Conservation (phyloP, 148 eudicot species). For the Camellia granthamiana region DNA sequence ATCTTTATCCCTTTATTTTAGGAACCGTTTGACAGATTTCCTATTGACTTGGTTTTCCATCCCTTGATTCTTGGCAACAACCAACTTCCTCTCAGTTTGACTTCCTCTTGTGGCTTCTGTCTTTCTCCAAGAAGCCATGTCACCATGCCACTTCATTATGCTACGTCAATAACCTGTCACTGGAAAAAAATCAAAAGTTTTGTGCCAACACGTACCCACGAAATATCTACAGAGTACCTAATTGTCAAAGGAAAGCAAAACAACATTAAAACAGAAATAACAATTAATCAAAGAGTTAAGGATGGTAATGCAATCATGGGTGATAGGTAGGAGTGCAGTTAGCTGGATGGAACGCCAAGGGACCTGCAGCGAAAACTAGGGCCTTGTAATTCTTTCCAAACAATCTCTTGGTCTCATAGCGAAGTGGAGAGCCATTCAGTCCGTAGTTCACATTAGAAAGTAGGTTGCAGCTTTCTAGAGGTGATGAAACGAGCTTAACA, state of each 20-base stretch:
- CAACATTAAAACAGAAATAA: not conserved
- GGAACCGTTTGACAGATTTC: too few species aligned
- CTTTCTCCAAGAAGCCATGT: too few species aligned
- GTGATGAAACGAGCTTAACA: slow-evolving; percentile 74
- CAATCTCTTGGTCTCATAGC: slow-evolving; percentile 53
- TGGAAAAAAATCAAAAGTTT: too few species aligned
- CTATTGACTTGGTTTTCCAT: too few species aligned
- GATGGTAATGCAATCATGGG: slow-evolving; percentile 11
- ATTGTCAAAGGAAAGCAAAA: not conserved
- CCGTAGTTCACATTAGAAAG: slow-evolving; percentile 73
- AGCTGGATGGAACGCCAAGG: slow-evolving; percentile 71
- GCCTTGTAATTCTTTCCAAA: slow-evolving; percentile 45
- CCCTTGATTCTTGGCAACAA: too few species aligned
- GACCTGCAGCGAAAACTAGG: slow-evolving; percentile 66
- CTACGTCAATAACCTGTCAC: too few species aligned
- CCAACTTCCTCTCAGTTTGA: too few species aligned
- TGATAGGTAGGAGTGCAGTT: slow-evolving; percentile 46
- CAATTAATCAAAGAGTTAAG: not conserved
- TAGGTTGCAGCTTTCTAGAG: slow-evolving; percentile 48
- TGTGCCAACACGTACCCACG: too few species aligned
- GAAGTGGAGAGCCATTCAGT: slow-evolving; percentile 55
- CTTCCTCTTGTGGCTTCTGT: too few species aligned
- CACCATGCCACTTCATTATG: too few species aligned
- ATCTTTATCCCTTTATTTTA: too few species aligned
- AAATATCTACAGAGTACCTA: too few species aligned